Evolutionary conservation across 768 basidiomycete species (phyloP), one percentile per base, ranked within the genome.

Genomic region (Lentinula raphanica): DNA sequence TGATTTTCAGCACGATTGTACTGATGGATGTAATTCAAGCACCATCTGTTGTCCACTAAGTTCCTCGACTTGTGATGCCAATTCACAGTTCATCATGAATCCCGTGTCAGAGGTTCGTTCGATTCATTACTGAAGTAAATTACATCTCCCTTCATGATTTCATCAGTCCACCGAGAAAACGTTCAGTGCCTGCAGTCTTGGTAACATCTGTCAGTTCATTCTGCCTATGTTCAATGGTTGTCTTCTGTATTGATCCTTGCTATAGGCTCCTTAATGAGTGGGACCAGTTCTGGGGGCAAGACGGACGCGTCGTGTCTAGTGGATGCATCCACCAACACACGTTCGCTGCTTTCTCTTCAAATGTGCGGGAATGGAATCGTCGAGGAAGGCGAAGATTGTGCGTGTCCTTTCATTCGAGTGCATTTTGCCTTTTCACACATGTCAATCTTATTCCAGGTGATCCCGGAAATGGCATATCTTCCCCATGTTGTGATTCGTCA

Each of bases 301-400:
- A 78, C 86, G 36, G 81, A 88, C 67, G 83, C 84, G 3, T 77
- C 78, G 32, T 96, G 93, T 67, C 71, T 96, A 23, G 73, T 83
- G 45, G 81, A 85, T 58, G 84, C 89, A 1, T 81, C 73, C 60
- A 68, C 67, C 38, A 64, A 31, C 15, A 65, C 63, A 36, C 70
- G 71, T 40, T 66, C 76, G 58, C 78, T 75, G 6, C 82, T 89
- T 62, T 79, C 84, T 3, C 74, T 89, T 19, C 78, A 88, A 63
- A 87, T 86, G 85, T 90, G 87, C 65, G 88, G 90, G 27, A 92
- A 92, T 69, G 90, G 90, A 50, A 91, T 92, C 60, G 84, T 90
- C 53, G 90, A 91, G 67, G 68, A 64, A 0, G 92, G 90, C 29
- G 93, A 96, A 73, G 88, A 94, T 38, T 94, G 93, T 68, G 28